These are phyloP conservation scores for Amphicarpaea edgeworthii DNA, from an alignment of 306 rosid genomes.

Conservation along the genomic window DNA sequence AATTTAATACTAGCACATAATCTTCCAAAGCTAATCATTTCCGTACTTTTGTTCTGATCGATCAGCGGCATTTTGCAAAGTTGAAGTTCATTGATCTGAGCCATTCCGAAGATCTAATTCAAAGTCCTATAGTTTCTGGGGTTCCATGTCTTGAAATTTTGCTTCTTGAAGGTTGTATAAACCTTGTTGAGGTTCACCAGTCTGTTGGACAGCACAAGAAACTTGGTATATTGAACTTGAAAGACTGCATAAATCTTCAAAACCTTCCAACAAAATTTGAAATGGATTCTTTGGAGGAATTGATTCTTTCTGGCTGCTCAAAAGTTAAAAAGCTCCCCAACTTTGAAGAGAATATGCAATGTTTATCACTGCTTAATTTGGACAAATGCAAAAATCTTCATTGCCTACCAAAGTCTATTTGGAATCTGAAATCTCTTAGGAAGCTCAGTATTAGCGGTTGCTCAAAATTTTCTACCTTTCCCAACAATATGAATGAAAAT, in stretches of 20 bases:
- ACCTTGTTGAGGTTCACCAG: constrained; percentile 22
- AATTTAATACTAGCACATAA: not conserved
- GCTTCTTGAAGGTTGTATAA: constrained; percentile 29
- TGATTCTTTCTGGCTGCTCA: constrained; percentile 30
- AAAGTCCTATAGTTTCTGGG: constrained; percentile 17
- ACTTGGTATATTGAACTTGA: constrained; percentile 7
- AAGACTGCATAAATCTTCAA: constrained; percentile 25
- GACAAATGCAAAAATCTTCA: constrained; percentile 21
- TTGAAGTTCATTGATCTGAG: constrained; percentile 36
- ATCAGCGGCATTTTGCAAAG: constrained; percentile 26
- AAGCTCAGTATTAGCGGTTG: too few relatives aligned
- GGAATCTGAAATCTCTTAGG: not conserved
- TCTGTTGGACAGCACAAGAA: constrained; percentile 34
- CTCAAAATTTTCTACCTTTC: too few relatives aligned
- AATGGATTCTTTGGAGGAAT: constrained; percentile 23
- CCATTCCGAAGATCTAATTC: not conserved
- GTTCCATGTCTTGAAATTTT: constrained; percentile 29
- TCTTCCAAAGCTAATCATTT: not conserved
- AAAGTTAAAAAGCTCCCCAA: not conserved
- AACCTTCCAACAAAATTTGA: constrained; percentile 6
- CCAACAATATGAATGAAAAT: too few relatives aligned
- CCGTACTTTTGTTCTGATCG: not conserved
- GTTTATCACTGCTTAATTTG: constrained; percentile 10
- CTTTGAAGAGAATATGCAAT: constrained; percentile 26
- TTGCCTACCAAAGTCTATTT: constrained; percentile 12